These are phyloP conservation scores for Crithidia fasciculata DNA, from an alignment of 208 protist species.

Conservation along the genomic window DNA sequence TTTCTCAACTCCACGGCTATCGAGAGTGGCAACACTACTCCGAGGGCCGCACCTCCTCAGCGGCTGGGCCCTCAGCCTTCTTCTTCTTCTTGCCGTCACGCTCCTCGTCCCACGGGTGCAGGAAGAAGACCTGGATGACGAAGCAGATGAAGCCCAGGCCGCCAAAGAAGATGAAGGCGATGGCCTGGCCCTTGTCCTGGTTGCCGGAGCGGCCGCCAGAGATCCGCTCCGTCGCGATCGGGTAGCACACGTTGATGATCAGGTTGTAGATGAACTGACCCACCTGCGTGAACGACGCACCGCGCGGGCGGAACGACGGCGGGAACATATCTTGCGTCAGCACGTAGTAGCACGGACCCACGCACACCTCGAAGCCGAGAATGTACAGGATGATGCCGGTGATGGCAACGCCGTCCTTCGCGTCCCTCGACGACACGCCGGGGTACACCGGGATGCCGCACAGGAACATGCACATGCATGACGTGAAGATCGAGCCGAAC, in stretches of 20 bases:
- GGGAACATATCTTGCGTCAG: constrained; percentile 88
- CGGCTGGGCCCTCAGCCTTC: too few relatives aligned
- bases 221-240: constrained; percentile 75
- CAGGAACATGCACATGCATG: constrained; percentile 73
- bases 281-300: constrained; percentile 69
- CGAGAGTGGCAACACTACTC: too few relatives aligned
- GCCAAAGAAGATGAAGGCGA: constrained; percentile 90
- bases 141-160: constrained; percentile 69
- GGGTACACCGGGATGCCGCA: constrained; percentile 85
- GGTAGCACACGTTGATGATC: constrained; percentile 89
- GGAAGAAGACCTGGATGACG: constrained; percentile 77
- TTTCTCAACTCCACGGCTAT: too few relatives aligned
- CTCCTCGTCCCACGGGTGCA: constrained; percentile 66
- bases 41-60: too few relatives aligned
- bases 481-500: constrained; percentile 58
- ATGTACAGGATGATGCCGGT: constrained; percentile 86
- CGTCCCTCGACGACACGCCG: constrained; percentile 45
- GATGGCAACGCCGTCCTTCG: constrained; percentile 74
- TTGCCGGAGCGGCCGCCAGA: constrained; percentile 81
- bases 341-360: constrained; percentile 84
- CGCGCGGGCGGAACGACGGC: constrained; percentile 74
- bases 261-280: constrained; percentile 88
- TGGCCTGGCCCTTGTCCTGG: constrained; percentile 88
- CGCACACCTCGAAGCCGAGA: constrained; percentile 70
- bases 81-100: neutral